Percentiles rank a stretch among this genome's conserved stretches.
These are phyloP conservation scores for Macadamia integrifolia DNA, from an alignment of 164 flowering plant genomes.

Conservation along the genomic window DNA sequence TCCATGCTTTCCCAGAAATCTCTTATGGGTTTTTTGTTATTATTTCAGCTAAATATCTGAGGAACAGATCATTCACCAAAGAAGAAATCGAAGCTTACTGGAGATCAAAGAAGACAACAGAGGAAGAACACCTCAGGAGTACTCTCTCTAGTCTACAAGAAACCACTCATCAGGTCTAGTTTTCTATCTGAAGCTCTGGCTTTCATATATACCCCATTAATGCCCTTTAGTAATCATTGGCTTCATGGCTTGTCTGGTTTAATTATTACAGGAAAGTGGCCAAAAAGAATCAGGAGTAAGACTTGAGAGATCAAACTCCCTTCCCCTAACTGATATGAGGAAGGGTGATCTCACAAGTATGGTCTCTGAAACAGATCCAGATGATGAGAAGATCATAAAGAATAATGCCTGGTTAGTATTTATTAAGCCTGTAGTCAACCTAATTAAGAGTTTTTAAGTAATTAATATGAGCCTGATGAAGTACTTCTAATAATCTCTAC, in stretches of 20 bases:
- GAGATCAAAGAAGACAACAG: background rate
- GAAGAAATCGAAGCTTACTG: background rate
- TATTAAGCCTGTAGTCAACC: too few relatives aligned
- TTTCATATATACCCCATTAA: background rate
- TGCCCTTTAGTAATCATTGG: background rate
- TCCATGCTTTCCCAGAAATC: background rate
- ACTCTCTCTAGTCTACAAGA: background rate
- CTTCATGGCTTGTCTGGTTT: background rate
- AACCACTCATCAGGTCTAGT: background rate
- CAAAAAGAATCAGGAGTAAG: slow-evolving; percentile 5
- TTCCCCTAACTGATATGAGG: slow-evolving; percentile 25
- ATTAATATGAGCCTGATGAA: too few relatives aligned
- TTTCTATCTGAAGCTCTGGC: background rate
- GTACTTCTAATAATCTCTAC: too few relatives aligned
- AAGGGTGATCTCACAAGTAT: slow-evolving; percentile 8
- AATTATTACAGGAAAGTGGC: slow-evolving; percentile 17
- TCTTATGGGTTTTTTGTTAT: background rate
- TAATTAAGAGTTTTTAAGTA: too few relatives aligned
- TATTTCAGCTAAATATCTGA: background rate
- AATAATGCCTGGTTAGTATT: slow-evolving; percentile 44
- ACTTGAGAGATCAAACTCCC: slow-evolving; percentile 35
- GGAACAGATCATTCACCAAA: background rate
- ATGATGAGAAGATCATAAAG: slow-evolving; percentile 22
- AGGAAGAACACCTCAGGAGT: background rate
- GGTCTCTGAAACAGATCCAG: slow-evolving; percentile 17